These are phyloP conservation scores for Dendrocalamus latiflorus DNA, from an alignment of 202 grass and related monocot genomes.

Conservation along the genomic window DNA sequence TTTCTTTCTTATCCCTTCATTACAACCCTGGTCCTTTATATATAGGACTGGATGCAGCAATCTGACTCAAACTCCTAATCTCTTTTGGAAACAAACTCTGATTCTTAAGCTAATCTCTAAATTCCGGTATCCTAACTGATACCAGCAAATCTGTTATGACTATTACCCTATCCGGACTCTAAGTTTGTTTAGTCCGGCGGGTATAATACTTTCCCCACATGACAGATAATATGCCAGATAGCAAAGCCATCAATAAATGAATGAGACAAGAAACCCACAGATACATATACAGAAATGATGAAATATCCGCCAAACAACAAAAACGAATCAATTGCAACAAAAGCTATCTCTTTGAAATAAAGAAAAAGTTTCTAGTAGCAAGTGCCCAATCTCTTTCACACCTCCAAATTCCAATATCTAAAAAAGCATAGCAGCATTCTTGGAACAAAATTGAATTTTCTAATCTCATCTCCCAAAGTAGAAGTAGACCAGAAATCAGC, in stretches of 20 bases:
- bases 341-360: neutral
- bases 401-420: conserved; percentile 7
- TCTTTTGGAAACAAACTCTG: too few relatives aligned
- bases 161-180: too few relatives aligned
- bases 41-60: too few relatives aligned
- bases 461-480: neutral
- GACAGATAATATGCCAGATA: neutral
- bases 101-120: too few relatives aligned
- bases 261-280: neutral
- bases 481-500: neutral
- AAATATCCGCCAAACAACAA: conserved; percentile 4
- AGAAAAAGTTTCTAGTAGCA: conserved; percentile 11
- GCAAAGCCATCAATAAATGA: neutral
- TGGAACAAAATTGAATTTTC: neutral
- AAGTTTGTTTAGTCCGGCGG: too few relatives aligned
- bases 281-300: neutral
- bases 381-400: neutral
- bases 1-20: too few relatives aligned
- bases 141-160: too few relatives aligned
- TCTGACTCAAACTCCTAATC: too few relatives aligned
- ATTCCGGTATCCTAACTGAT: too few relatives aligned
- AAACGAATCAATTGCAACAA: neutral
- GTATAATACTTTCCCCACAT: too few relatives aligned
- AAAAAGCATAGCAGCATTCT: neutral
- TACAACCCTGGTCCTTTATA: too few relatives aligned